Percentiles rank a stretch among this genome's conserved stretches.
phyloP scores from a whole-genome alignment of 169 alveolate species.

The Babesia microti region DNA sequence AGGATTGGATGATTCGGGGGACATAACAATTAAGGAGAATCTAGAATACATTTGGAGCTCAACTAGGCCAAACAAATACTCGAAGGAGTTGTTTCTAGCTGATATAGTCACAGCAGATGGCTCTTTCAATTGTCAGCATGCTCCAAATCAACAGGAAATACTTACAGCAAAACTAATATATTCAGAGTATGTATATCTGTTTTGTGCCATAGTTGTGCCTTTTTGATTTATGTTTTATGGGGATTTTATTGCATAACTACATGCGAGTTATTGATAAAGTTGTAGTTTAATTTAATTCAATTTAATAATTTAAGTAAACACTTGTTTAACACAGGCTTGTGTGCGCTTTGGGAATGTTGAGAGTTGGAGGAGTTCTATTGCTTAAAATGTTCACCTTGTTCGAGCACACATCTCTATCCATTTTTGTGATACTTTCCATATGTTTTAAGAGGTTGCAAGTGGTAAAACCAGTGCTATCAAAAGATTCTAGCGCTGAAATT shows the following conservation, averaged over 20 bases:
- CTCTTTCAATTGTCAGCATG: conserved; percentile 50
- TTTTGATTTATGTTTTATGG: neutral
- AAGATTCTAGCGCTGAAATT: conserved; percentile 49
- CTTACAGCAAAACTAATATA: conserved; percentile 51
- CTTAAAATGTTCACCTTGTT: conserved; percentile 54
- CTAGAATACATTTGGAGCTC: conserved; percentile 58
- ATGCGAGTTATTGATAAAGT: neutral
- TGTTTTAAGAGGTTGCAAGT: conserved; percentile 57
- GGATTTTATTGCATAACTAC: neutral
- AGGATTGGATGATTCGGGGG: conserved; percentile 61
- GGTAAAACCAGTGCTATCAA: conserved; percentile 52
- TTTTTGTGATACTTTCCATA: conserved; percentile 44
- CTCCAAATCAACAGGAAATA: conserved; percentile 56
- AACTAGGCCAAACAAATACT: conserved; percentile 5
- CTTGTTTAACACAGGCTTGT: conserved; percentile 24
- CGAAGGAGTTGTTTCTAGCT: conserved; percentile 12
- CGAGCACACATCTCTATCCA: conserved; percentile 51
- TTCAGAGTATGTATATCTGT: conserved; percentile 37
- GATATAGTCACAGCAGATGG: conserved; percentile 67
- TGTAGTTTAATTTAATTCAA: neutral
- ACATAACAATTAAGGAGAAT: conserved; percentile 41
- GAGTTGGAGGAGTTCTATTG: conserved; percentile 56
- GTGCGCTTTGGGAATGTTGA: conserved; percentile 57
- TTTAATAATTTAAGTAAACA: neutral
- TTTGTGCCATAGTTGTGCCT: neutral